A percentile compares a stretch with the other conserved stretches of the same genome.
Conservation (phyloP, 257 asterid genomes). For the Thymus quinquecostatus region DNA sequence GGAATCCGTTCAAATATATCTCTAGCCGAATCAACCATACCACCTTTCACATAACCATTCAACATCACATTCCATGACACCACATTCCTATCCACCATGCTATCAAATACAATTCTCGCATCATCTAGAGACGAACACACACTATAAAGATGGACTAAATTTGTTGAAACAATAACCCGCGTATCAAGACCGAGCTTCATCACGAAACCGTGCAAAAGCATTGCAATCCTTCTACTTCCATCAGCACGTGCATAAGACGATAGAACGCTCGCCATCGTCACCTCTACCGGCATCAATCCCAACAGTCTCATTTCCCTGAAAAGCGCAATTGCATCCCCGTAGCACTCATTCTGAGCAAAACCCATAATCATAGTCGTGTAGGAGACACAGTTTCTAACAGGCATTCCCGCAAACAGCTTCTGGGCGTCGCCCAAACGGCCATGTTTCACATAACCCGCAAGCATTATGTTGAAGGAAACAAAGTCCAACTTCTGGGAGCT, state of each 20-base stretch:
- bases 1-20: constrained; percentile 65
- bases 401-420: constrained; percentile 80
- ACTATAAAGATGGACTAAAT: constrained; percentile 70
- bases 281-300: constrained; percentile 71
- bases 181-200: constrained; percentile 67
- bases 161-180: constrained; percentile 66
- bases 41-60: constrained; percentile 80
- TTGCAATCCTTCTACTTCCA: constrained; percentile 39
- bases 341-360: constrained; percentile 54
- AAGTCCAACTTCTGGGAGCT: constrained; percentile 46
- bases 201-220: constrained; percentile 69
- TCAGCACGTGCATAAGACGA: constrained; percentile 58
- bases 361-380: constrained; percentile 88
- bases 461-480: constrained; percentile 80
- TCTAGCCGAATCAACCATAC: constrained; percentile 53
- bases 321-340: constrained; percentile 50
- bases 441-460: constrained; percentile 52
- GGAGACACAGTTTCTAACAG: constrained; percentile 59
- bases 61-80: constrained; percentile 92
- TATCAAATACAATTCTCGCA: constrained; percentile 56
- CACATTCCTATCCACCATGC: constrained; percentile 60
- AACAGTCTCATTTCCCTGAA: constrained; percentile 66
- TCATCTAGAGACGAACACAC: constrained; percentile 42
- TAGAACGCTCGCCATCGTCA: constrained; percentile 76
- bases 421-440: constrained; percentile 60